phyloP scores from a whole-genome alignment of 352 stramenopile genomes.

The Elongisporangium prolatum region DNA sequence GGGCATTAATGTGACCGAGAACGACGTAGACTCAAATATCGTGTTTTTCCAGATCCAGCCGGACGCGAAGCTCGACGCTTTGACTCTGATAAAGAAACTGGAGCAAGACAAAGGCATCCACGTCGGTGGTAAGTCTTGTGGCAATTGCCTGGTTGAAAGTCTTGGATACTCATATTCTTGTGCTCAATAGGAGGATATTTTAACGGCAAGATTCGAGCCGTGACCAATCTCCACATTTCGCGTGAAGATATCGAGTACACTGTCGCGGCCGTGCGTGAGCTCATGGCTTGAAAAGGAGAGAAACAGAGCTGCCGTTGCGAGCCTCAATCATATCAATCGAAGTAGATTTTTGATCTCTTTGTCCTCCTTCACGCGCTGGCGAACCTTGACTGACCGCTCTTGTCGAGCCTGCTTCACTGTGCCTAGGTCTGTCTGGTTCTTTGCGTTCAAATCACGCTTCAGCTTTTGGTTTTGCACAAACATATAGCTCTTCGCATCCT shows the following conservation, averaged over 20 bases:
- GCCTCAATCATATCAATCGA: conserved; percentile 36
- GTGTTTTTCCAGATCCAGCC: conserved; percentile 65
- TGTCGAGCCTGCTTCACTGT: conserved; percentile 12
- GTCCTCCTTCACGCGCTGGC: conserved; percentile 48
- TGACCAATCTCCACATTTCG: conserved; percentile 76
- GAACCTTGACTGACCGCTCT: conserved; percentile 16
- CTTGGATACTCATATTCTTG: background rate
- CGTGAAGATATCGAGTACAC: conserved; percentile 58
- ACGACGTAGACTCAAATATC: conserved; percentile 87
- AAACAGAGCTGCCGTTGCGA: conserved; percentile 2
- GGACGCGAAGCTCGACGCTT: conserved; percentile 55
- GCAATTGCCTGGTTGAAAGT: background rate
- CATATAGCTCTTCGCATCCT: conserved; percentile 65
- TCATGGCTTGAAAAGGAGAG: conserved; percentile 30
- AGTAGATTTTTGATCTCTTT: conserved; percentile 72
- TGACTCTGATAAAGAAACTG: conserved; percentile 52
- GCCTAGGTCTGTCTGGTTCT: conserved; percentile 8
- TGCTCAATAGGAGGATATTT: conserved; percentile 41
- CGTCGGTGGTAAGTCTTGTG: conserved; percentile 24
- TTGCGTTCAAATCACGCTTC: conserved; percentile 22
- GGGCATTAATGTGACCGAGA: conserved; percentile 54
- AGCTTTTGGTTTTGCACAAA: conserved; percentile 54
- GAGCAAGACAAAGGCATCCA: conserved; percentile 66
- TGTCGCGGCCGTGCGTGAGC: conserved; percentile 43
- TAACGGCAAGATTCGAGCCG: conserved; percentile 52